Evolutionary conservation across 164 flowering plant species (phyloP), one percentile per base, ranked within the genome.

Genomic region (Aristolochia fimbriata): DNA sequence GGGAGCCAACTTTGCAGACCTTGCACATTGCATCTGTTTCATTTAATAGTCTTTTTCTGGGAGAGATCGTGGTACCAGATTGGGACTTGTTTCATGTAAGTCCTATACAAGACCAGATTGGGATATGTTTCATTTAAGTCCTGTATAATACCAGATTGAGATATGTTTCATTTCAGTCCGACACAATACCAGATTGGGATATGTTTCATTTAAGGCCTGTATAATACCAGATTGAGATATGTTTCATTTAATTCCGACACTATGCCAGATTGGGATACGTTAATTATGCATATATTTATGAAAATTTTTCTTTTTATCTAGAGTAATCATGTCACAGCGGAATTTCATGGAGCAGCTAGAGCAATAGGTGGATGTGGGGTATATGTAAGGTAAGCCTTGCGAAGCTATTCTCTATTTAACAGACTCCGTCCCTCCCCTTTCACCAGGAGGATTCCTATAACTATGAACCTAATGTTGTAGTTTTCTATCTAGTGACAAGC

Each of bases 211-310:
- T 80, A 74, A 73, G 79, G 15, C 45, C 6, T 56, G n/a, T n/a
- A n/a, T n/a, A n/a, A n/a, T 84, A 21, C 91, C 97, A 25, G 94
- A 89, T 62, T 89, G 97, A 92, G 97, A 89, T 71, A 85, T 85
- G 90, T 86, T 86, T 65, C 81, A 78, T 51, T 88, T 82, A 76
- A 74, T 78, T n/a, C 43, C 14, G 51, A 6, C 22, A 22, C 14
- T 47, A 20, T 1, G 7, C 47, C 30, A 27, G 30, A 27, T 27
- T 27, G 30, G 30, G 30, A 27, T 37, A 10, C 8, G 43, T 37
- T 37, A 7, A 37, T 37, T 7, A 6, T 37, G 43, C 10, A 37
- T 5, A 37, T 3, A 37, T 37, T 37, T 37, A 37, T 10, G 43
- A 37, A 37, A 37, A 37, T 2, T 2, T 27, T 27, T 10, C 43